Base-by-base conservation (phyloP, 2,329 filamentous ascomycete species). In the Cercospora citrullina region DNA sequence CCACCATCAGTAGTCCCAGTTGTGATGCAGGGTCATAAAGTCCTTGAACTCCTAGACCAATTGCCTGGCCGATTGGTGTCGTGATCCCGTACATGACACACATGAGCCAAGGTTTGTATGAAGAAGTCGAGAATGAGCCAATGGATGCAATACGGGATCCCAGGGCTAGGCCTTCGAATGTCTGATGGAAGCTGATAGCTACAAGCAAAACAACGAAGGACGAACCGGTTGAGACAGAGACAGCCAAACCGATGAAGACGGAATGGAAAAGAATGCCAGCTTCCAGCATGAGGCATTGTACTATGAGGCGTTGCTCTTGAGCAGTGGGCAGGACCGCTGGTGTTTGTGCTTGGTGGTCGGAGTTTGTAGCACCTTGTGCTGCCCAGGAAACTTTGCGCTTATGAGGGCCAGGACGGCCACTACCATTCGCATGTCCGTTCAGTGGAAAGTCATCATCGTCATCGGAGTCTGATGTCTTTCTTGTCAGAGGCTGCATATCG, bases 191-290 rank as follows among this genome's bases (percentile, higher is more conserved):
- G 33, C 89, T 80, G 67, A 92, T 91, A 69, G 90, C 90, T 59
- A 91, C 80, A 7, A 91, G 82, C 4, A 92, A 84, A 28, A 91
- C 83, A 65, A 89, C 78, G 77, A 91, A 91, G 4, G 88, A 86
- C 5, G 83, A 80, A 1, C 90, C 87, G 1, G 87, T 86, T 21
- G 89, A 89, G 71, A 92, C 89, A 28, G 87, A 90, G 28, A 92
- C 80, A 0, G 90, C 90, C 84, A 91, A 90, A 67, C 89, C 89
- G 66, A 92, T 90, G 77, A 92, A 92, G 68, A 93, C 86, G 69
- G 88, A 91, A 80, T 93, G 91, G 77, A 93, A 93, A 10, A 93
- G 83, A 71, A 93, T 93, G 69, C 91, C 91, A 66, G 90, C 89
- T 78, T 93, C 91, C 5, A 93, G 85, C 2, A 93, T 84, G 4